Base-by-base conservation (phyloP, 352 stramenopile species). In the Pythium phragmiticola region DNA sequence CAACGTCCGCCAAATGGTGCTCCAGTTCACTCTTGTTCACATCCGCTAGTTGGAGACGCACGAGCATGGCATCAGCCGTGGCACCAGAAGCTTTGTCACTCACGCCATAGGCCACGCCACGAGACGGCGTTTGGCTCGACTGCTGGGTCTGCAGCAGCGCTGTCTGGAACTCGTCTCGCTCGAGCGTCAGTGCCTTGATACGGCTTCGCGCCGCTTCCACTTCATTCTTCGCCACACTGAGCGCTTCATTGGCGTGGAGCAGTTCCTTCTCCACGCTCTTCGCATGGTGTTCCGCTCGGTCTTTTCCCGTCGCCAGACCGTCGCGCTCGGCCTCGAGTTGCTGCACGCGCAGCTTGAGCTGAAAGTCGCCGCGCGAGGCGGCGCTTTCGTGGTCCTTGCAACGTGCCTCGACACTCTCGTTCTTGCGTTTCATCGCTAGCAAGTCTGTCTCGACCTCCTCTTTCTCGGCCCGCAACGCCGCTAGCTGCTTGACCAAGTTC, bases 11-110 rank as follows among this genome's bases (percentile, higher is more conserved):
- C 17, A 81, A 46, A 28, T 81, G 73, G 21, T 72, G 64, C 46
- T 81, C 73, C 21, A 81, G 61, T 57, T 81, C 73, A 4, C 19
- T 59, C 42, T 75, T 75, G 60, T 73, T 77, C n/a, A 80, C 73
- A 39, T 77, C 69, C 1, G 70, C 73, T 2, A 81, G 68, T 39
- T 71, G 66, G 13, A 89, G 63, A n/a, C 78, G 78, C n/a, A 88
- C 75, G n/a, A 87, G 62, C 70, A 87, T 81, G 26, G 79, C 74
- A 30, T 87, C 80, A 0, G 47, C 28, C 19, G 53, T 72, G 7
- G 59, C 51, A 36, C 41, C 55, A 0, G 30, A 52, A 13, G 3
- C 54, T 19, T n/a, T 54, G 4, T 9, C 42, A 21, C n/a, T 33
- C 13, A 8, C 47, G 37, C 47, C 21, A 21, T 48, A 39, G 16